These are phyloP conservation scores for Rhodotorula babjevae DNA, from an alignment of 768 basidiomycete genomes.

Conservation along the genomic window DNA sequence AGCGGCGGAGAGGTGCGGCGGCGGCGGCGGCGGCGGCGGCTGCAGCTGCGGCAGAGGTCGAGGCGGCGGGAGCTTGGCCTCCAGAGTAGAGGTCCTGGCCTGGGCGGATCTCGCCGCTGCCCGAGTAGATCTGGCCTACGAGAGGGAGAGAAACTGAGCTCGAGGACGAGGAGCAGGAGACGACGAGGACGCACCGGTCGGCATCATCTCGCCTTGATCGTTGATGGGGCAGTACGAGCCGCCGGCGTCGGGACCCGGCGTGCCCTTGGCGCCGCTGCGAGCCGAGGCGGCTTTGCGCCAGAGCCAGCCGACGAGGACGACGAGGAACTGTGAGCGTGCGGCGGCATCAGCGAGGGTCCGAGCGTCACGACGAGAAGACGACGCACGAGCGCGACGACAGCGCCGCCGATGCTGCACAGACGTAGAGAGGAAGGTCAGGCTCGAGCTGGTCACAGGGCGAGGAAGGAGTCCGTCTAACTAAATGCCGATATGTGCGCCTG, in stretches of 20 bases:
- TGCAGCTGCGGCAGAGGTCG: not conserved
- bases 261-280: not conserved
- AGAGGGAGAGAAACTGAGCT: too few species aligned
- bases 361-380: not conserved
- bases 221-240: not conserved
- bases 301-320: constrained; percentile 23
- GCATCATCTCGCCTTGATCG: constrained; percentile 1
- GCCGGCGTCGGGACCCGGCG: not conserved
- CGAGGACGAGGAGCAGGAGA: not conserved
- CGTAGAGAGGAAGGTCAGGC: too few species aligned
- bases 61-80: not conserved
- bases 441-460: too few species aligned
- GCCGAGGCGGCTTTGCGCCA: constrained; percentile 9
- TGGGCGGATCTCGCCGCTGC: not conserved
- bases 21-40: not conserved
- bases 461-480: not conserved
- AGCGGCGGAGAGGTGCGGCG: not conserved
- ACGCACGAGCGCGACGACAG: constrained; percentile 4
- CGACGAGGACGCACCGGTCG: not conserved
- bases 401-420: constrained; percentile 15
- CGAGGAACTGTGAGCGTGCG: constrained; percentile 24
- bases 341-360: too few species aligned
- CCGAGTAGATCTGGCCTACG: not conserved
- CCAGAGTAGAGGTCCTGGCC: not conserved
- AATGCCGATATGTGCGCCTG: constrained; percentile 2